Evolutionary conservation across 2,329 filamentous ascomycete genomes (phyloP).

Genomic region (Diaporthe sp.): DNA sequence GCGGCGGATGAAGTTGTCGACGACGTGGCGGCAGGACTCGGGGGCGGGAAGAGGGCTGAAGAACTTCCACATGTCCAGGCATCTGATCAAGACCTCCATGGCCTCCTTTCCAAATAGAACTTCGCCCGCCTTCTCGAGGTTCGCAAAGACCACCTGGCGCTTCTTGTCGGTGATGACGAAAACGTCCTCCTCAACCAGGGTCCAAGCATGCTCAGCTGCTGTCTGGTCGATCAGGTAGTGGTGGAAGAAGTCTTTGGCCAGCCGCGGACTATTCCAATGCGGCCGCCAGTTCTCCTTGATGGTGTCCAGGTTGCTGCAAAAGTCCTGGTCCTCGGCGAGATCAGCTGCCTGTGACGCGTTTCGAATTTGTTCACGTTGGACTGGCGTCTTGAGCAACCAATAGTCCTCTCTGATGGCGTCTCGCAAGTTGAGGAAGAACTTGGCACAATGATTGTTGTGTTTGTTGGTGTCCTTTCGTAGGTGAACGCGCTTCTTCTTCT

Average conservation of each 20-base stretch:
- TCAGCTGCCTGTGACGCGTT: background rate
- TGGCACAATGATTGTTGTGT: background rate
- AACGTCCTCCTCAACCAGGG: slow-evolving; percentile 33
- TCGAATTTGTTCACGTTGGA: background rate
- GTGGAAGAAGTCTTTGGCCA: slow-evolving; percentile 37
- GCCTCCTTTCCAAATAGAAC: slow-evolving; percentile 35
- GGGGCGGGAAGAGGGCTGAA: slow-evolving; percentile 42
- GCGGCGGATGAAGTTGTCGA: slow-evolving; percentile 40
- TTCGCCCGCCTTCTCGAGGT: slow-evolving; percentile 39
- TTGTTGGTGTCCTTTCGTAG: background rate
- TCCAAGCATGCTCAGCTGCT: slow-evolving; percentile 33
- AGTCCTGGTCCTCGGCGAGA: background rate
- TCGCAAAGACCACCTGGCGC: slow-evolving; percentile 42
- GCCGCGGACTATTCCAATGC: slow-evolving; percentile 19
- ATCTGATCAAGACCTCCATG: slow-evolving; percentile 21
- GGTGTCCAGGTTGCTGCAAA: slow-evolving; percentile 2
- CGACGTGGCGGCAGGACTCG: slow-evolving; percentile 41
- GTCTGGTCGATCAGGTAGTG: slow-evolving; percentile 39
- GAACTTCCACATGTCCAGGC: slow-evolving; percentile 42
- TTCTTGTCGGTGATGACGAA: slow-evolving; percentile 37
- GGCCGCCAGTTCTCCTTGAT: slow-evolving; percentile 33
- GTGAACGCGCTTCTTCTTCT: background rate
- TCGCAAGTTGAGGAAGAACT: background rate
- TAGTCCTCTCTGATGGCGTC: slow-evolving; percentile 9
- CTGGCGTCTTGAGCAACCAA: slow-evolving; percentile 1